Conservation (phyloP, 148 eudicot species). For the Amaranthus cruentus region DNA sequence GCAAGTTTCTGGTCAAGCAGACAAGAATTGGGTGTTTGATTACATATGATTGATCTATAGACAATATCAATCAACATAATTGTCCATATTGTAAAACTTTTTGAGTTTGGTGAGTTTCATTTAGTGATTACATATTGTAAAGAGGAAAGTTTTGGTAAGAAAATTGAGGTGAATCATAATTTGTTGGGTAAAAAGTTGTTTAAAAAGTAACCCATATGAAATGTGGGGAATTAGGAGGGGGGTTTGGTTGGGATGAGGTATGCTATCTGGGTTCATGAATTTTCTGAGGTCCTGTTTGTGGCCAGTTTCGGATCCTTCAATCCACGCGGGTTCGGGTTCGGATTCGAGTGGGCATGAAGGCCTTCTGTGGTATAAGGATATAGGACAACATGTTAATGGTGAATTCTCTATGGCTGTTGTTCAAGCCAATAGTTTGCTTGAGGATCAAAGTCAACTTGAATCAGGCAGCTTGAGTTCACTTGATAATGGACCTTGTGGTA, state of each 20-base stretch:
- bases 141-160: slow-evolving; percentile 4
- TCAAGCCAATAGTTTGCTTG: slow-evolving; percentile 78
- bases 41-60: slow-evolving; percentile 20
- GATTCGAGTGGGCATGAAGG: slow-evolving; percentile 73
- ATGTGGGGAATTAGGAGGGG: slow-evolving; percentile 52
- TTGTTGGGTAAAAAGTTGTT: slow-evolving; percentile 7
- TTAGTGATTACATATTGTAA: slow-evolving; percentile 20
- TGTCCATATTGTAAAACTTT: slow-evolving; percentile 19
- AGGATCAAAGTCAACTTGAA: slow-evolving; percentile 84
- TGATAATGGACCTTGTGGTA: slow-evolving; percentile 67
- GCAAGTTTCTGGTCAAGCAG: slow-evolving; percentile 5
- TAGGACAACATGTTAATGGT: slow-evolving; percentile 68
- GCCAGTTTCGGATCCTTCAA: slow-evolving; percentile 49
- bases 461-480: slow-evolving; percentile 59
- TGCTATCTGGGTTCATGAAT: slow-evolving; percentile 77
- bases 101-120: neutral
- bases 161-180: neutral
- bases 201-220: slow-evolving; percentile 22
- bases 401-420: slow-evolving; percentile 88
- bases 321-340: slow-evolving; percentile 46
- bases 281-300: slow-evolving; percentile 81
- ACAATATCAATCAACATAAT: slow-evolving; percentile 8
- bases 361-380: slow-evolving; percentile 76
- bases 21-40: slow-evolving; percentile 6
- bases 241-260: slow-evolving; percentile 85